These are phyloP conservation scores for Phlebiopsis gigantea DNA, from an alignment of 768 basidiomycete genomes.

Conservation along the genomic window DNA sequence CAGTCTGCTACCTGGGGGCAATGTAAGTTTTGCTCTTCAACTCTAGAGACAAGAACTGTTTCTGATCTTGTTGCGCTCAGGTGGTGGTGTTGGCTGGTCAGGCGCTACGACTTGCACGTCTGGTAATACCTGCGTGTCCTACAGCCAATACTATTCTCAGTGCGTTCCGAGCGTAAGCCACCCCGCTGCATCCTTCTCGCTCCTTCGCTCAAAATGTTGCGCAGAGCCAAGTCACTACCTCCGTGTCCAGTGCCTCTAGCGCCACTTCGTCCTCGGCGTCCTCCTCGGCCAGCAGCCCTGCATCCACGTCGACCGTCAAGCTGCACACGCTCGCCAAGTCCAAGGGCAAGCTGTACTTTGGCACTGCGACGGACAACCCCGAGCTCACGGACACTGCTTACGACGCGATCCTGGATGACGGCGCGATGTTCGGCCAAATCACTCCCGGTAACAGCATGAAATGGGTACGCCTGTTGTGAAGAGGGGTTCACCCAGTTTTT, in stretches of 20 bases:
- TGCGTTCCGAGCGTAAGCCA: conserved; percentile 10
- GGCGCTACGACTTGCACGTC: conserved; percentile 12
- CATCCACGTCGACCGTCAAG: conserved; percentile 11
- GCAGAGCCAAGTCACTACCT: neutral
- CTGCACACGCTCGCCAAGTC: conserved; percentile 34
- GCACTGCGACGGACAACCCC: conserved; percentile 42
- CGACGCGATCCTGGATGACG: conserved; percentile 31
- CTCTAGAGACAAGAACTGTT: neutral
- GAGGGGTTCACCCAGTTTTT: too few species aligned
- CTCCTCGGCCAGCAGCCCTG: neutral
- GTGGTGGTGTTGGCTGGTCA: conserved; percentile 15
- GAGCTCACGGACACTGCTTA: conserved; percentile 38
- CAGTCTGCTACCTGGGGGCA: conserved; percentile 15
- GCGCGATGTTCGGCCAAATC: conserved; percentile 36
- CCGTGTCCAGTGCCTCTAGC: neutral
- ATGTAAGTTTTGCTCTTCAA: conserved; percentile 2
- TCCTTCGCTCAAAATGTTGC: neutral
- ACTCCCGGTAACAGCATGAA: conserved; percentile 43
- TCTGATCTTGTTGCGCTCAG: neutral
- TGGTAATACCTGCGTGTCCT: conserved; percentile 9
- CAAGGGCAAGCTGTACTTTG: conserved; percentile 42
- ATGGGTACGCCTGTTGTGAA: conserved; percentile 31
- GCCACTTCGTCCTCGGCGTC: neutral
- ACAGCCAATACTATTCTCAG: conserved; percentile 14
- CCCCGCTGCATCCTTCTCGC: neutral